Evolutionary conservation across 768 basidiomycete genomes (phyloP), one percentile per base, ranked within the genome.

Genomic region (Butyriboletus loyo): DNA sequence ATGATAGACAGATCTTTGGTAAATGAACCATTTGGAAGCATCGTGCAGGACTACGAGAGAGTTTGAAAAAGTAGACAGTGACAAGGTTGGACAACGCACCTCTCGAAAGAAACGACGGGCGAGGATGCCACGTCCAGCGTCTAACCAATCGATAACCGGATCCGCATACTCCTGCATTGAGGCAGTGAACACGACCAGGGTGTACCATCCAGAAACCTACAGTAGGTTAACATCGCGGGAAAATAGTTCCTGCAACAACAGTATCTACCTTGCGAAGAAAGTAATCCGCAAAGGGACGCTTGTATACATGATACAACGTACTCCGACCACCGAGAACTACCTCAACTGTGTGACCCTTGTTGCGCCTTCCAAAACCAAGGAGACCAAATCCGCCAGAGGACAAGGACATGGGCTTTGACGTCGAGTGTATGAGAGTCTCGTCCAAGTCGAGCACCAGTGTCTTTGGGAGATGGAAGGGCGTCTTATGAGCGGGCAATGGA

Each of bases 91-190:
- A 38, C 24, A 21, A 80, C 89, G 52, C 49, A 89, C 90, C 76
- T 97, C 93, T 56, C 97, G 84, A 73, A 98, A 99, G 57, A 97
- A 77, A 32, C 94, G 84, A 56, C 89, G 87, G 2, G 79, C 83
- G 32, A 99, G 82, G 52, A 98, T 90, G 17, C 94, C 95, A 40
- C 92, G 82, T 4, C 94, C 92, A 49, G 87, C 92, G 66, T 99
- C 97, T 49, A 99, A 75, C 97, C 97, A 99, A 72, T 99, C 97
- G 60, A 99, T 99, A 27, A 99, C 95, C 0, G 97, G 97, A 75
- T 99, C 97, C 55, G 97, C 97, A 69, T 99, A 99, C 72, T 99
- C 97, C 65, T 94, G 89, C 91, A 99, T 92, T 9, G 96, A 98
- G 7, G 97, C 97, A 30, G 97, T 99, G 73, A 96, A 99, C 57